Percentiles rank a stretch among this genome's conserved stretches.
These are phyloP conservation scores for Chlamydomonas sphaeroides DNA, from an alignment of 139 green algal species.

Conservation along the genomic window DNA sequence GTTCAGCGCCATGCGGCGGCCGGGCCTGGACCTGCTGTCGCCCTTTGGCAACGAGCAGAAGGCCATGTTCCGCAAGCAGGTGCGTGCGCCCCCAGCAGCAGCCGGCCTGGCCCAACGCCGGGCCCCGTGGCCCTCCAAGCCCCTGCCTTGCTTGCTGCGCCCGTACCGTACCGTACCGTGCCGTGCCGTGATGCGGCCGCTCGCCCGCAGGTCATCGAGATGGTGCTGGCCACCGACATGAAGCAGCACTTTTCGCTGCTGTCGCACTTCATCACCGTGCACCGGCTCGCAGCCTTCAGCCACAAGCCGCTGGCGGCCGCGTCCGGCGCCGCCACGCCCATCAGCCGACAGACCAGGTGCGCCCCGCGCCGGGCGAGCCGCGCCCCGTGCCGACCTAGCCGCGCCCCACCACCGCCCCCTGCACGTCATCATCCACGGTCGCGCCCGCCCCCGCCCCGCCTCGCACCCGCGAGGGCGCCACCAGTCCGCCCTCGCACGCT, in stretches of 20 bases:
- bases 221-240: constrained; percentile 49
- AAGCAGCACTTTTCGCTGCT: constrained; percentile 53
- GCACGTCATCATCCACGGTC: too few relatives aligned
- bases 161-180: too few relatives aligned
- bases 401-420: too few relatives aligned
- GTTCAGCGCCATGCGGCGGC: constrained; percentile 32
- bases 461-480: too few relatives aligned
- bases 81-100: neutral
- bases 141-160: too few relatives aligned
- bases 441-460: too few relatives aligned
- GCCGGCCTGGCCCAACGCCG: too few relatives aligned
- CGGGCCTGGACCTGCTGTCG: constrained; percentile 31
- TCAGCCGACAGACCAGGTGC: neutral
- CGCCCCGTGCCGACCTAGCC: too few relatives aligned
- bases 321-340: too few relatives aligned
- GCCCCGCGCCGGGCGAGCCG: too few relatives aligned
- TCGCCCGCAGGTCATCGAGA: neutral
- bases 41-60: neutral
- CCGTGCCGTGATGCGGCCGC: neutral
- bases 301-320: neutral
- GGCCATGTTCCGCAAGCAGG: constrained; percentile 38
- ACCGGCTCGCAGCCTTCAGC: constrained; percentile 32
- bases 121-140: too few relatives aligned
- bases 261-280: constrained; percentile 60
- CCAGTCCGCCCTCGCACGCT: too few relatives aligned